These are phyloP conservation scores for Trichophyton schoenleinii DNA, from an alignment of 2,329 filamentous ascomycete species.

Conservation along the genomic window DNA sequence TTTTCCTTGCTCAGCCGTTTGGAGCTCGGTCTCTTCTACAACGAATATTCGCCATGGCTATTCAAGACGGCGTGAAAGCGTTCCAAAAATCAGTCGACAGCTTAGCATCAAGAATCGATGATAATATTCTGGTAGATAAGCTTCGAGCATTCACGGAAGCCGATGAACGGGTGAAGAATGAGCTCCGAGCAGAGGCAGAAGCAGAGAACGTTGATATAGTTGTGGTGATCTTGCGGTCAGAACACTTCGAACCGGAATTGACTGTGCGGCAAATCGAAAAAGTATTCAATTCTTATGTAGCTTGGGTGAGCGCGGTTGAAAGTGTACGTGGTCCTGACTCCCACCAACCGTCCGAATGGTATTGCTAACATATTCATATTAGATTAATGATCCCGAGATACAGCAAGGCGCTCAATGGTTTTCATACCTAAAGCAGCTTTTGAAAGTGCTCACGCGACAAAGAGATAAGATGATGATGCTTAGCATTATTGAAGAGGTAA, in stretches of 20 bases:
- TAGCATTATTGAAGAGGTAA: constrained; percentile 71
- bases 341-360: constrained; percentile 1
- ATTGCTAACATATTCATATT: background rate
- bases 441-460: constrained; percentile 83
- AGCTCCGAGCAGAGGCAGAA: constrained; percentile 60
- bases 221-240: constrained; percentile 70
- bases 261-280: constrained; percentile 63
- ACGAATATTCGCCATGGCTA: constrained; percentile 80
- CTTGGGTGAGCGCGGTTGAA: constrained; percentile 89
- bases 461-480: constrained; percentile 98
- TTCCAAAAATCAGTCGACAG: constrained; percentile 80
- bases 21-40: constrained; percentile 82
- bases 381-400: constrained; percentile 63
- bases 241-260: constrained; percentile 59
- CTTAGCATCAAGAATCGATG: constrained; percentile 64
- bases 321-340: constrained; percentile 40
- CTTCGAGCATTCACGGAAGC: constrained; percentile 66
- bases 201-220: constrained; percentile 70
- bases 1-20: constrained; percentile 92
- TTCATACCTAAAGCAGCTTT: constrained; percentile 82
- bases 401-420: constrained; percentile 84
- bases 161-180: constrained; percentile 60
- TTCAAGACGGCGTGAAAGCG: constrained; percentile 77
- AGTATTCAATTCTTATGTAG: constrained; percentile 88
- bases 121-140: constrained; percentile 66